Base-by-base conservation (phyloP, 768 basidiomycete genomes). In the Tylopilus felleus region DNA sequence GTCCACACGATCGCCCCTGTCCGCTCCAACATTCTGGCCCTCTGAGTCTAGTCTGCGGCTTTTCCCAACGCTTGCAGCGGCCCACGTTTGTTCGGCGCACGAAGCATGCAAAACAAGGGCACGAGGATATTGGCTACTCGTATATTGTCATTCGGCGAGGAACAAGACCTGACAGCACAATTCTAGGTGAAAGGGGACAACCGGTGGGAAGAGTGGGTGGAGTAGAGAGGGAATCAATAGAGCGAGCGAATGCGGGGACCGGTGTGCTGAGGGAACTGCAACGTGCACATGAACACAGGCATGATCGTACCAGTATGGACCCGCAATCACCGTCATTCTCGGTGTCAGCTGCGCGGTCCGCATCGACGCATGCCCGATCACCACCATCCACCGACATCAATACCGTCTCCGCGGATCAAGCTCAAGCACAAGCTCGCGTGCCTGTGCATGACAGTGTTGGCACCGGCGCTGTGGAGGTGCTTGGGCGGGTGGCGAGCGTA, bases 101-200 rank as follows among this genome's bases (percentile, higher is more conserved):
- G 19, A 98, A 97, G 68, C 92, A 96, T 68, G 86, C 88, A 22
- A 82, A 80, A 23, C 70, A 80, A 29, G 93, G 93, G 2, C 90
- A 95, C 58, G 93, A 96, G 70, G 89, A 96, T 60, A 80, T 85
- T 33, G 83, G 81, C 31, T 98, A 94, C 68, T 91, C 92, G 17
- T 99, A 99, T 67, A 81, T 97, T 45, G 89, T 93, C 28, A 79
- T 99, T 51, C 85, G 84, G 29, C 80, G 93, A 47, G 96, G 95
- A 3, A 58, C 74, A 27, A 78, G 95, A 53, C 93, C 93, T 8
- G 56, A 63, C 43, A 50, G 47, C 40, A 52, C 49, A 23, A 25
- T 14, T 39, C 41, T 45, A 29, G 52, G 19, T 31, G 53, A 53
- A 45, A 27, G 29, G 39, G 56, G 54, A 42, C 53, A 48, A 28